Evolutionary conservation across 768 basidiomycete genomes (phyloP).

Genomic region (Phylloporus arenicola): DNA sequence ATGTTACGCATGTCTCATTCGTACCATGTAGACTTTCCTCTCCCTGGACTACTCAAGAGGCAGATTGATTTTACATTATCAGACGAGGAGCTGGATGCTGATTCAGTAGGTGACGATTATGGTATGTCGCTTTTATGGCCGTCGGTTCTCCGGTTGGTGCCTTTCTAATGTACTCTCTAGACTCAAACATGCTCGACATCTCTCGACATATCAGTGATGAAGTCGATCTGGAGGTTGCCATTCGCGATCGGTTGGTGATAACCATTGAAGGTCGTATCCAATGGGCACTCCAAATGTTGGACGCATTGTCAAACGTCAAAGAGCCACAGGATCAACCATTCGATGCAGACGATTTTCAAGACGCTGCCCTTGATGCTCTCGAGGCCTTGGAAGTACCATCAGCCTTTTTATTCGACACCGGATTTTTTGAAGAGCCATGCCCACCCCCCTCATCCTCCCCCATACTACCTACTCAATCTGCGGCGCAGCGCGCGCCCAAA

Average conservation of each 20-base stretch:
- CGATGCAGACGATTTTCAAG: conserved; percentile 32
- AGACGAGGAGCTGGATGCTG: conserved; percentile 9
- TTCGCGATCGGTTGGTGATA: conserved; percentile 37
- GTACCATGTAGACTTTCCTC: conserved; percentile 12
- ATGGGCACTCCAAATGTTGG: conserved; percentile 41
- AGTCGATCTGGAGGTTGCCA: conserved; percentile 39
- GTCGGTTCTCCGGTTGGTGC: background rate
- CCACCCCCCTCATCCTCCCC: conserved; percentile 22
- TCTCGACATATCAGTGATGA: conserved; percentile 31
- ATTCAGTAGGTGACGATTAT: conserved; percentile 7
- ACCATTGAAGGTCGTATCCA: conserved; percentile 41
- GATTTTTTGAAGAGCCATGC: conserved; percentile 17
- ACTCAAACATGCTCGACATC: conserved; percentile 8
- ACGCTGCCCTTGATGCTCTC: conserved; percentile 40
- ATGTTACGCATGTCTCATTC: conserved; percentile 19
- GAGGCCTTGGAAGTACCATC: conserved; percentile 38
- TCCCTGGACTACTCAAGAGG: conserved; percentile 7
- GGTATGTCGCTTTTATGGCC: conserved; percentile 12
- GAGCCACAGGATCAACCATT: conserved; percentile 11
- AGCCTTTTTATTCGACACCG: conserved; percentile 31
- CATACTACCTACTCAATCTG: conserved; percentile 8
- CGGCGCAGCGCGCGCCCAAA: conserved; percentile 18
- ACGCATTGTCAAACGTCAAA: conserved; percentile 25
- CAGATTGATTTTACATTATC: conserved; percentile 5
- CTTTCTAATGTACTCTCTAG: conserved; percentile 1